Evolutionary conservation across 2,329 filamentous ascomycete species (phyloP), one percentile per base, ranked within the genome.

Genomic region (Pseudogymnoascus sp.): DNA sequence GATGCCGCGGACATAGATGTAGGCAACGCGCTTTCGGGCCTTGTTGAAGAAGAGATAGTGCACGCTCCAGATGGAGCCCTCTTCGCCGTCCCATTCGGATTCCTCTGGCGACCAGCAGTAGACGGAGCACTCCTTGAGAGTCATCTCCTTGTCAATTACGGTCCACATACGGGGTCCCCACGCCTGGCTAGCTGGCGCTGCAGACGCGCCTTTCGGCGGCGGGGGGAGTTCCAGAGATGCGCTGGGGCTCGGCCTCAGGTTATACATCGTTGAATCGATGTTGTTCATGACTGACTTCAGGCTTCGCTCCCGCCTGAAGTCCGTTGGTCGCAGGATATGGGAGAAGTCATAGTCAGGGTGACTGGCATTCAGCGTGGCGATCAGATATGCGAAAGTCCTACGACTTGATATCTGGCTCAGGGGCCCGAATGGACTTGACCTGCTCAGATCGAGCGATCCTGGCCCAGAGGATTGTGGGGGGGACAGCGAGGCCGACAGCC

Each of bases 31-130:
- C 79, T 97, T 97, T 72, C 88, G 83, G 25, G 87, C 81, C 71
- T 93, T 93, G 80, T 96, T 97, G 83, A 97, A 97, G 75, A 97
- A 96, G 79, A 99, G 96, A 76, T 96, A 97, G 75, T 97, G 93
- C 66, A 93, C 82, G 59, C 90, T 92, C 93, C 93, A 99, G 66
- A 99, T 93, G 8, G 93, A 89, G 65, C 91, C 90, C 71, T 97
- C 92, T 65, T 96, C 93, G 66, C 92, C 92, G 69, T 93, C 89
- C 70, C 96, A 96, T 0, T 92, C 91, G 71, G 96, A 93, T 65
- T 93, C 90, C 41, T 91, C 88, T 0, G 95, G 95, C 60, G 89
- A 85, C 77, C 96, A 99, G 62, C 88, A 89, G 75, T 96, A 97
- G 65, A 93, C 86, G 62, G 88, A 88, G 77, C 95, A 99, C 68